phyloP scores from a whole-genome alignment of 371 early-diverging fungal genomes.

The Massospora cicadina region DNA sequence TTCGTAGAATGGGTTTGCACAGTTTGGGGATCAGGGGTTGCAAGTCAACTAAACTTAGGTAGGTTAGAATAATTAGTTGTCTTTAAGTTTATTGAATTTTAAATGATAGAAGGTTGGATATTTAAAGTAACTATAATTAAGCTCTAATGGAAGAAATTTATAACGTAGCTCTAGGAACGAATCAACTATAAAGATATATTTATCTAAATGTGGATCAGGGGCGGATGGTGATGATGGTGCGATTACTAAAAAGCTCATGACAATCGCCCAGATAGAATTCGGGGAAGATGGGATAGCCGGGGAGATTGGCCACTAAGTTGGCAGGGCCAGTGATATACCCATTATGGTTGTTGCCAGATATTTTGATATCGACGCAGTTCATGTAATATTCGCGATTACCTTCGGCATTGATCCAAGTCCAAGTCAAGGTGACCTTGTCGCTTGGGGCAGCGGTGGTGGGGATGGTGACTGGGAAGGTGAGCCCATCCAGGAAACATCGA shows the following conservation, averaged over 20 bases:
- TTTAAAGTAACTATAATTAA: no score
- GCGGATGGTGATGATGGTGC: slow-evolving; percentile 20
- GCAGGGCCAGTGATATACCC: slow-evolving; percentile 10
- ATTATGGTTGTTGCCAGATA: slow-evolving; percentile 13
- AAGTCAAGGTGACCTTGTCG: slow-evolving; percentile 25
- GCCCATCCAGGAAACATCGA: slow-evolving; percentile 14
- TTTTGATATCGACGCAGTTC: slow-evolving; percentile 45
- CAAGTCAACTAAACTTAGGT: no score
- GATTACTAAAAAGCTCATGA: slow-evolving; percentile 17
- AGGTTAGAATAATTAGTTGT: no score
- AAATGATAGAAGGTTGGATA: no score
- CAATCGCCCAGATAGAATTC: slow-evolving; percentile 17
- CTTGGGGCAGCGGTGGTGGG: slow-evolving; percentile 28
- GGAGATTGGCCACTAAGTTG: slow-evolving; percentile 10
- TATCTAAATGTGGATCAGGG: slow-evolving; percentile 2
- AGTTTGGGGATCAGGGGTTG: no score
- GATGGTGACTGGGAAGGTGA: slow-evolving; percentile 23
- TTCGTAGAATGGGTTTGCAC: no score
- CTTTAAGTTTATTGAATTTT: no score
- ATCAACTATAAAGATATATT: neutral
- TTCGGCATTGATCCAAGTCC: slow-evolving; percentile 47
- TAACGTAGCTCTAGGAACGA: no score
- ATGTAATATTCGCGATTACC: slow-evolving; percentile 46
- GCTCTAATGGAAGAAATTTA: no score
- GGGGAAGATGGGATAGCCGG: slow-evolving; percentile 10